Evolutionary conservation across 768 basidiomycete species (phyloP).

Genomic region (Auriscalpium orientale): DNA sequence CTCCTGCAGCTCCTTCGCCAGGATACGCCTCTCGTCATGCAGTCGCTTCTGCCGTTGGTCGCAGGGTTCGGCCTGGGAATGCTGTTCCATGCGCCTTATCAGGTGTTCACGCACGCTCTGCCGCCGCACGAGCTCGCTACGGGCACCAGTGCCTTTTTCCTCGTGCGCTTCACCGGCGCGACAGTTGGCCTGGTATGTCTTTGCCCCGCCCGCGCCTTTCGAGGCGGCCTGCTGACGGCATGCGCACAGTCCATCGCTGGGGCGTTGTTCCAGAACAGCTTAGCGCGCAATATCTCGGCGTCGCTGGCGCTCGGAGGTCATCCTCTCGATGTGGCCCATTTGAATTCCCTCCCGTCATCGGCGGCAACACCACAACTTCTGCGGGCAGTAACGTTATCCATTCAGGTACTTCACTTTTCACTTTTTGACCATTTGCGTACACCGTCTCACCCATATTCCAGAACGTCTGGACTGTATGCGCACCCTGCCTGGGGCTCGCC

Average conservation of each 20-base stretch:
- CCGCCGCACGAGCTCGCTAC: slow-evolving; percentile 62
- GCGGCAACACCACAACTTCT: not conserved
- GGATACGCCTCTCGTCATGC: slow-evolving; percentile 34
- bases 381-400: slow-evolving; percentile 5
- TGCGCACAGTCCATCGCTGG: slow-evolving; percentile 61
- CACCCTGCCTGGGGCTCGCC: slow-evolving; percentile 14
- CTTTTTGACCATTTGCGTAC: not conserved
- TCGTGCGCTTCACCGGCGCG: slow-evolving; percentile 81
- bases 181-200: slow-evolving; percentile 67
- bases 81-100: slow-evolving; percentile 82
- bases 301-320: not conserved
- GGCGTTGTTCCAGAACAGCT: slow-evolving; percentile 42
- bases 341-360: not conserved
- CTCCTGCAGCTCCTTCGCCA: slow-evolving; percentile 59
- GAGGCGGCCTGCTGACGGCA: slow-evolving; percentile 2
- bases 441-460: slow-evolving; percentile 3
- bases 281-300: slow-evolving; percentile 3
- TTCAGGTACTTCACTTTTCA: slow-evolving; percentile 7
- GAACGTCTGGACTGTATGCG: slow-evolving; percentile 15
- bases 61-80: slow-evolving; percentile 76
- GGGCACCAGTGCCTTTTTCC: slow-evolving; percentile 81
- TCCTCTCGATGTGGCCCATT: not conserved
- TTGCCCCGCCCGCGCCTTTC: not conserved
- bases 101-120: slow-evolving; percentile 64
- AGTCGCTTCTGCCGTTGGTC: slow-evolving; percentile 57